Base-by-base conservation (phyloP, 1,284 basidiomycete genomes). In the Cryptococcus maquisensis region DNA sequence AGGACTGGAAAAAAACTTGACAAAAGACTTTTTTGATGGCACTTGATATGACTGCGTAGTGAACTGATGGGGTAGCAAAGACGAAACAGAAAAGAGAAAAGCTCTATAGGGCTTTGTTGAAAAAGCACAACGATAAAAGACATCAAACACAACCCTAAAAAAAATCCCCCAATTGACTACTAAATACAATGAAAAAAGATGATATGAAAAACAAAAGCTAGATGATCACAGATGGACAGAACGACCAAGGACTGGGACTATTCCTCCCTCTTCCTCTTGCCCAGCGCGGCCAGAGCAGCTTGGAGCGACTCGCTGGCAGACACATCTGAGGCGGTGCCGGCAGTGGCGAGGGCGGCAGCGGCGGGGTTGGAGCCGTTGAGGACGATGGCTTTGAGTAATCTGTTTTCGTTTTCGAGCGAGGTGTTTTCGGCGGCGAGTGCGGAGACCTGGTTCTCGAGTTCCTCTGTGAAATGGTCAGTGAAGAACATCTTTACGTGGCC, bases 361-460 rank as follows among this genome's bases (percentile, higher is more conserved):
- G 57, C 63, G 24, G 43, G 24, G 20, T 44, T 44, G 42, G 56
- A 90, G 24, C 90, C 88, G 38, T 89, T 90, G 6, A 94, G 87
- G 24, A 98, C 90, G 38, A 98, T 79, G 3, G 90, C 90, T 78
- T 95, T 92, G 61, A 98, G 76, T 88, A 94, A 93, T 10, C 88
- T 88, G 72, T 98, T 98, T 79, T 98, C 95, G 56, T 90, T 83
- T 56, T 91, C 81, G 48, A 98, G 80, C 0, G 84, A 86, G 69
- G 92, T 90, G 76, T 94, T 95, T 75, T 97, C 92, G 64, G 88
- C 83, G 76, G 94, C 88, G 8, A 98, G 81, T 66, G 89, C 86
- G 44, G 80, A 80, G 9, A 97, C 88, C 54, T 88, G 84, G 1
- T 79, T 79, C 72, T 93, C 87, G n/a, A 98, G 81, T 69, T 96